Base-by-base conservation (phyloP, 1,139 yeast species). In the Arxiozyma slooffiae region DNA sequence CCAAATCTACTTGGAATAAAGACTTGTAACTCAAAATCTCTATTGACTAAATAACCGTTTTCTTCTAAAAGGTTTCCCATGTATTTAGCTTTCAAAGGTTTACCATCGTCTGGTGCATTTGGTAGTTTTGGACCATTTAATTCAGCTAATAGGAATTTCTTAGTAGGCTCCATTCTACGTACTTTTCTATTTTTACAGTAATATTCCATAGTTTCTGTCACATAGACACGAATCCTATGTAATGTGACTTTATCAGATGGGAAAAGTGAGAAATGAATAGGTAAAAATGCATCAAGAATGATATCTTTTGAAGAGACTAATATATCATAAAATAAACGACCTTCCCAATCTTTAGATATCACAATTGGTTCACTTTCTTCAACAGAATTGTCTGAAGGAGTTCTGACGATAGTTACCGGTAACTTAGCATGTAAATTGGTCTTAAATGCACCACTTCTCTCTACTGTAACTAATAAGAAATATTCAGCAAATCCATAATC, bases 351-450 rank as follows among this genome's bases (percentile, higher is more conserved):
- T 56, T 95, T 75, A 17, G 85, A 76, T 41, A 92, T 89, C 6
- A 89, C 87, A 50, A 92, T 92, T 0, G 98, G 97, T 64, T 92
- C 98, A 54, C 85, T 82, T 60, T 87, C 90, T 64, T 92, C 97
- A 41, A 84, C 76, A 49, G 88, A 85, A 44, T 78, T 79, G 53
- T 85, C 90, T 0, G 88, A 76, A 8, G 90, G 92, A 0, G 89
- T 77, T 55, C 98, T 73, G 7, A 92, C 78, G 24, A 92, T 71
- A 4, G 73, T 74, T 1, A 92, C 76, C 1, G 87, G 86, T 46
- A 79, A 67, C 53, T 74, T 72, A 0, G 90, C 95, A 3, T 71
- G 61, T 38, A 92, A 68, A 59, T 85, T 85, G 42, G 88, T 74
- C 64, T 88, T 87, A 71, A 92, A 92, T 1, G 97, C 80, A 7